Percentiles rank a stretch among this genome's conserved stretches.
phyloP scores from a whole-genome alignment of 768 basidiomycete genomes.

The Dacryopinax primogenitus region DNA sequence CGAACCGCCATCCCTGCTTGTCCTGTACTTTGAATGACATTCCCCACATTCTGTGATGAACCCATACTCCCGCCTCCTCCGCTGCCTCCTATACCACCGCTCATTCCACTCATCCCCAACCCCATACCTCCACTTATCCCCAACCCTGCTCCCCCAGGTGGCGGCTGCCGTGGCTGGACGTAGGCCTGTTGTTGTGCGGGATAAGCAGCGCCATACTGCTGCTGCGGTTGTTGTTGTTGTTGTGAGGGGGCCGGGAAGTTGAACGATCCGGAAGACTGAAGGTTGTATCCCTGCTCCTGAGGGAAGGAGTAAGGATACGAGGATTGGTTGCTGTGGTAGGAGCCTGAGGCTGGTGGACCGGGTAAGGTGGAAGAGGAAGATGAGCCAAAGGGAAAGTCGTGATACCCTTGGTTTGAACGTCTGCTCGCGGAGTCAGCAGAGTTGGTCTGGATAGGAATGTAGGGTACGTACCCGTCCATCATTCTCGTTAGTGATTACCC shows the following conservation, averaged over 20 bases:
- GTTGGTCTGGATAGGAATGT: neutral
- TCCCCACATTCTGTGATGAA: neutral
- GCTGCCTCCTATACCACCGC: neutral
- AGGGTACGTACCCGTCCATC: neutral
- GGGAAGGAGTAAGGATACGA: neutral
- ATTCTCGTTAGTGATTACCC: neutral
- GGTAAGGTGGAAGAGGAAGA: neutral
- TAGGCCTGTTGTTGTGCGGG: neutral
- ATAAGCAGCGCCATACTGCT: neutral
- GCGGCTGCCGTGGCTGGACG: neutral
- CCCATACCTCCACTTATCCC: too few species aligned
- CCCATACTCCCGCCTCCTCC: neutral
- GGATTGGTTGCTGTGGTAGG: neutral
- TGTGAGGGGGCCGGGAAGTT: neutral
- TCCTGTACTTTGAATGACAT: slow-evolving; percentile 1
- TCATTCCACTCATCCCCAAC: neutral
- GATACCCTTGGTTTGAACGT: neutral
- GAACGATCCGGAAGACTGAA: too few species aligned
- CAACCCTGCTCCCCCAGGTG: too few species aligned
- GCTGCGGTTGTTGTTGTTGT: neutral
- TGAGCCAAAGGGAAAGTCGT: neutral
- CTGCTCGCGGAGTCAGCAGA: neutral
- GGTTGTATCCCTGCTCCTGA: too few species aligned
- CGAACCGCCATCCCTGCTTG: neutral
- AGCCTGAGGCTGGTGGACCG: neutral